phyloP scores from a whole-genome alignment of 2,329 filamentous ascomycete genomes.

The Paecilomyces formosus region DNA sequence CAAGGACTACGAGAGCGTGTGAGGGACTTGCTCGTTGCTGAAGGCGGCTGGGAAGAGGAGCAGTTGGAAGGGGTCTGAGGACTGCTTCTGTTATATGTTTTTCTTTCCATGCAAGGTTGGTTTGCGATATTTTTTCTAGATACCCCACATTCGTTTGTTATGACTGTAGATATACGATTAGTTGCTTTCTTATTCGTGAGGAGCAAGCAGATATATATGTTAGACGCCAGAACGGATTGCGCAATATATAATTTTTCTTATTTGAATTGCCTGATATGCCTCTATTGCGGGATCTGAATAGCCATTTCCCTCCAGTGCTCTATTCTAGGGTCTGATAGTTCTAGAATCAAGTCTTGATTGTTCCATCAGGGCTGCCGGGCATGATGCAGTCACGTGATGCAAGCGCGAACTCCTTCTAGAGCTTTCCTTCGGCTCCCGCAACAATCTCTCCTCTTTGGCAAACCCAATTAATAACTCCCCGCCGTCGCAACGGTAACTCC shows the following conservation, averaged over 20 bases:
- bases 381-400: neutral
- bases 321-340: neutral
- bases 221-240: neutral
- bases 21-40: slow-evolving; percentile 62
- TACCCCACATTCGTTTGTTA: slow-evolving; percentile 2
- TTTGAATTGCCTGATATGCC: neutral
- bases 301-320: neutral
- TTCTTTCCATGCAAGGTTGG: slow-evolving; percentile 1
- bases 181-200: neutral
- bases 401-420: slow-evolving; percentile 28
- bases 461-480: neutral
- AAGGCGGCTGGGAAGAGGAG: slow-evolving; percentile 84
- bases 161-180: neutral
- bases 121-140: slow-evolving; percentile 1
- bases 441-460: slow-evolving; percentile 3
- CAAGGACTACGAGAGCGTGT: slow-evolving; percentile 67
- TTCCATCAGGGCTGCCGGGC: neutral
- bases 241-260: neutral
- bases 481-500: slow-evolving; percentile 8
- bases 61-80: slow-evolving; percentile 40
- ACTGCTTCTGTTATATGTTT: slow-evolving; percentile 16
- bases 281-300: neutral
- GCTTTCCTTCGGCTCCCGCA: slow-evolving; percentile 24
- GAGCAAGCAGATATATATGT: neutral
- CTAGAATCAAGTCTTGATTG: neutral